Percentiles rank a stretch among this genome's conserved stretches.
Evolutionary conservation across 73 alveolate genomes (phyloP).

Genomic region (Paramecium caudatum): DNA sequence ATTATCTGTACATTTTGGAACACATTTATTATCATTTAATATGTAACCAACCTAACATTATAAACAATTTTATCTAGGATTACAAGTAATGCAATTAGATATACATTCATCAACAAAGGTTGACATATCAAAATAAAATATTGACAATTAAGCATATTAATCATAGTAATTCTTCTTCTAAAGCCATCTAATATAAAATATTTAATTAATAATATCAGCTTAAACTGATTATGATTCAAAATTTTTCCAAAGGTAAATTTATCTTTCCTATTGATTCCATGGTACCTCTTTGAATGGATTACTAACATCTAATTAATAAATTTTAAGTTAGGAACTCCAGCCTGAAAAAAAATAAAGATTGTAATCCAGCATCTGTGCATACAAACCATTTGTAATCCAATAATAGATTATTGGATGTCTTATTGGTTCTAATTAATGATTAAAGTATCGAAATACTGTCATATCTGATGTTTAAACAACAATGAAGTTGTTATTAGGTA

Average conservation of each 20-base stretch:
- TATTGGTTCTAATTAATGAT: not conserved
- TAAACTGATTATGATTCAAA: not conserved
- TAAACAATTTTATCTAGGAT: not conserved
- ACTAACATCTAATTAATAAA: not conserved
- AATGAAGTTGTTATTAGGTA: not conserved
- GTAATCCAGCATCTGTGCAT: not conserved
- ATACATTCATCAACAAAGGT: not conserved
- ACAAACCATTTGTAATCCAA: not conserved
- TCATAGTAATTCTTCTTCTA: not conserved
- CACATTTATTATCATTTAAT: not conserved
- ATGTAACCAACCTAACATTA: not conserved
- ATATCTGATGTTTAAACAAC: not conserved
- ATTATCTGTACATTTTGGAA: slow-evolving; percentile 3
- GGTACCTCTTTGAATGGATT: not conserved
- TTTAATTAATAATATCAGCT: not conserved
- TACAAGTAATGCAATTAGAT: not conserved
- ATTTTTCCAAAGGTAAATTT: not conserved
- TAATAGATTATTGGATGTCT: too few relatives aligned
- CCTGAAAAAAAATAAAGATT: not conserved
- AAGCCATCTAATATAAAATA: not conserved
- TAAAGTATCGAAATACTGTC: not conserved
- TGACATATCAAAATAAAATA: not conserved
- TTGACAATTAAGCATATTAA: not conserved
- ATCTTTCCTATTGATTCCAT: not conserved
- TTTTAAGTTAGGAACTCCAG: not conserved